Percentiles rank a stretch among this genome's conserved stretches.
Conservation (phyloP, 345 rosid species). For the Eucalyptus sp. region DNA sequence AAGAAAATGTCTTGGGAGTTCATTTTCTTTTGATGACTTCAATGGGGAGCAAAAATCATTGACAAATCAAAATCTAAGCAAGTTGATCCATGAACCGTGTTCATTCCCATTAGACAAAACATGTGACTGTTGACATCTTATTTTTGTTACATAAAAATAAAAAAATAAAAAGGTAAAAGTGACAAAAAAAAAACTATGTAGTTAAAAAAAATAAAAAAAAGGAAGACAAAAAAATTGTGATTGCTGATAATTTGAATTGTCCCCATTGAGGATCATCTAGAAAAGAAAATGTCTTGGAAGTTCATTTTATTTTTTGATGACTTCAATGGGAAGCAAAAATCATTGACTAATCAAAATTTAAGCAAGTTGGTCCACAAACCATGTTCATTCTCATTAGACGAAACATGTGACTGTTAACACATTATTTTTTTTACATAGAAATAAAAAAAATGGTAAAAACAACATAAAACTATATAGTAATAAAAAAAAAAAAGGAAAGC, state of each 20-base stretch:
- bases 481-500: no score
- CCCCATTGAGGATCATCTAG: not conserved
- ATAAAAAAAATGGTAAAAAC: no score
- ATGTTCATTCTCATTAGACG: not conserved
- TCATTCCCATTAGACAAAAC: not conserved
- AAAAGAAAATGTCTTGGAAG: not conserved
- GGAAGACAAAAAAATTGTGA: rapidly evolving
- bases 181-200: no score
- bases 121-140: not conserved
- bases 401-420: not conserved
- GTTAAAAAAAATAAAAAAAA: no score
- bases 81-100: not conserved
- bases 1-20: no score
- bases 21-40: conserved; percentile 12
- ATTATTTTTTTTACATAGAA: no score
- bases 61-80: not conserved
- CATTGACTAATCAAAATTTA: not conserved
- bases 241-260: not conserved
- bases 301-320: not conserved
- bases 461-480: no score
- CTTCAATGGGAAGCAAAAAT: not conserved
- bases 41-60: not conserved
- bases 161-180: no score
- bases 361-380: not conserved
- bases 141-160: no score